Evolutionary conservation across 768 basidiomycete species (phyloP), one percentile per base, ranked within the genome.

Genomic region (Termitomyces sp.): DNA sequence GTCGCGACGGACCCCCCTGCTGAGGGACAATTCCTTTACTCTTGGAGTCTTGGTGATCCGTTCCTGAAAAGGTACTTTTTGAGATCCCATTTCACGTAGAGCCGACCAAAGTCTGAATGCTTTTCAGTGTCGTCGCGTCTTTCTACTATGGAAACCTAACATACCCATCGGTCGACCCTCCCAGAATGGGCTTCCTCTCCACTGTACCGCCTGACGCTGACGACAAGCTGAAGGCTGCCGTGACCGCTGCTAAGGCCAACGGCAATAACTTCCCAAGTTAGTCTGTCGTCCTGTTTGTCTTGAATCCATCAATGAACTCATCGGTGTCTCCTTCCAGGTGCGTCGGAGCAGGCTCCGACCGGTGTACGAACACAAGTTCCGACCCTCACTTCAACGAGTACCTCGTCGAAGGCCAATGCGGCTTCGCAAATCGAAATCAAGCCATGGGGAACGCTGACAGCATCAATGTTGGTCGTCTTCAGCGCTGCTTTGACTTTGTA

Each of bases 41-140:
- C 84, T 66, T 92, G 91, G 90, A 91, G 84, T 73, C 73, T 92
- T 35, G 91, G 91, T 2, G 83, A 81, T 64, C 90, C 91, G 1
- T 92, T 92, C 66, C 66, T 92, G 60, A 91, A 91, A 69, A 81
- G 88, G 89, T 91, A 62, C 49, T 84, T 74, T 24, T 33, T 20
- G 16, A 48, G 49, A 45, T n/a, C 48, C 40, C n/a, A 11, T 18
- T 57, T 9, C 20, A 54, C 24, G 9, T 18, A 11, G 11, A 44
- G 6, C 7, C 32, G 42, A 44, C 15, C 2, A 24, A n/a, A 24
- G 13, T 16, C 42, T 56, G 42, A 36, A 36, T 54, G 24, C 18
- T 22, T 57, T n/a, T 28, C 64, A 90, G 91, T 15, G 87, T 86
- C 7, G 67, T 91, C 18, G 79, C 85, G 12, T 74, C 89, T 22